These are phyloP conservation scores for Leishmania mexicana DNA, from an alignment of 208 protist genomes.

Conservation along the genomic window DNA sequence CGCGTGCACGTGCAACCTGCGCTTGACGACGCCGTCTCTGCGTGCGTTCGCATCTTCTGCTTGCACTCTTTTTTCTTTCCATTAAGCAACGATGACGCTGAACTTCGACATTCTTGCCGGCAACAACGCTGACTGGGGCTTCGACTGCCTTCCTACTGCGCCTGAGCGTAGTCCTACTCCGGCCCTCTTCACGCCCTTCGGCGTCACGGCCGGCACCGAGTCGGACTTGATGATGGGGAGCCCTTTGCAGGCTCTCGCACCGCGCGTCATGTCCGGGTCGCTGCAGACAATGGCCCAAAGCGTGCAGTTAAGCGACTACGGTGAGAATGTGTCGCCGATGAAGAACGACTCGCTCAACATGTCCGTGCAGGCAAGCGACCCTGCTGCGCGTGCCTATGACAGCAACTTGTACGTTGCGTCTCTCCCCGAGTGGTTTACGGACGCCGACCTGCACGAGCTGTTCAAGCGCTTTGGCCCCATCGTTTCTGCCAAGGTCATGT, in stretches of 20 bases:
- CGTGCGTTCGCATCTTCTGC: not conserved
- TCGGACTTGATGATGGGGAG: constrained; percentile 10
- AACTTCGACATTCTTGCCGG: constrained; percentile 34
- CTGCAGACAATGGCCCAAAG: constrained; percentile 5
- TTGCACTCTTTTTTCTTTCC: not conserved
- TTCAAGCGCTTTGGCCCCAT: constrained; percentile 71
- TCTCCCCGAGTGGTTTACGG: constrained; percentile 58
- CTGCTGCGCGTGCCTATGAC: constrained; percentile 26
- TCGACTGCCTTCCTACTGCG: constrained; percentile 22
- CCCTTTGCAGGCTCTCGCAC: constrained; percentile 2
- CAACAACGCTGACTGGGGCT: constrained; percentile 34
- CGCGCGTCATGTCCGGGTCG: constrained; percentile 8
- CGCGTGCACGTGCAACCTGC: not conserved
- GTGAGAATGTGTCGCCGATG: constrained; percentile 33
- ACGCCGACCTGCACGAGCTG: constrained; percentile 51
- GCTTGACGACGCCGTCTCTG: not conserved
- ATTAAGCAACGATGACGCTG: constrained; percentile 24
- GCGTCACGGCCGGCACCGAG: constrained; percentile 12
- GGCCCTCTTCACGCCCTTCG: constrained; percentile 10
- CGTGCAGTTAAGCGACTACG: constrained; percentile 5
- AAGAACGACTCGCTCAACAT: constrained; percentile 26
- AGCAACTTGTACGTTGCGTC: constrained; percentile 79
- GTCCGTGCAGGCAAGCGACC: constrained; percentile 23
- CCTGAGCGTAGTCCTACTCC: constrained; percentile 12
- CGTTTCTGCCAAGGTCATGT: constrained; percentile 73